phyloP scores from a whole-genome alignment of 2,329 filamentous ascomycete genomes.

The Scleromitrula shiraiana region DNA sequence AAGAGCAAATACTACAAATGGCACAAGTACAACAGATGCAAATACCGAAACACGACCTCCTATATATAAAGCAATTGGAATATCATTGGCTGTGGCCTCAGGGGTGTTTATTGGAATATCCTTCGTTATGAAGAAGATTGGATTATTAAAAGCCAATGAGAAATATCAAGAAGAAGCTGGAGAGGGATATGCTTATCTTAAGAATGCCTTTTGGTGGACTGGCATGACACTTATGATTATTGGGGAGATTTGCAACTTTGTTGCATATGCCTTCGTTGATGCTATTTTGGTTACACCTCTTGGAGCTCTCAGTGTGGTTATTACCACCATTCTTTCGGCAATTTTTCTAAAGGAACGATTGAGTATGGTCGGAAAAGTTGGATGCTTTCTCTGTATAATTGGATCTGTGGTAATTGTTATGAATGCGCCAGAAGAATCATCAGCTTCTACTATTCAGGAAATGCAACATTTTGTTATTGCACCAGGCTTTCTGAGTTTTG shows the following conservation, averaged over 20 bases:
- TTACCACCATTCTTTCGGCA: constrained; percentile 82
- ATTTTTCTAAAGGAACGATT: constrained; percentile 94
- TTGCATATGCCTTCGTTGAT: constrained; percentile 93
- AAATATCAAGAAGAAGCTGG: constrained; percentile 96
- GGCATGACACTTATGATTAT: constrained; percentile 97
- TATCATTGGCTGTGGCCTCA: constrained; percentile 76
- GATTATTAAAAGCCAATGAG: constrained; percentile 82
- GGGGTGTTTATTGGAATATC: constrained; percentile 90
- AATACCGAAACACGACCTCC: constrained; percentile 20
- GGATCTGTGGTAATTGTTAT: constrained; percentile 90
- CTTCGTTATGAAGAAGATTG: constrained; percentile 92
- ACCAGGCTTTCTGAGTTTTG: constrained; percentile 78
- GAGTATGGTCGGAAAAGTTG: constrained; percentile 92
- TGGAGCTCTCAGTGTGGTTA: constrained; percentile 84
- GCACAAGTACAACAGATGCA: constrained; percentile 19
- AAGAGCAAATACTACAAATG: constrained; percentile 34
- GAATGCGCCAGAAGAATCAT: constrained; percentile 81
- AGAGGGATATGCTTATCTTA: constrained; percentile 94
- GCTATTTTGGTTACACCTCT: constrained; percentile 91
- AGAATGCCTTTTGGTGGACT: constrained; percentile 89
- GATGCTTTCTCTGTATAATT: constrained; percentile 90
- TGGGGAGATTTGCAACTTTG: constrained; percentile 94
- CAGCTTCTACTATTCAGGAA: constrained; percentile 79
- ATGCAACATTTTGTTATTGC: constrained; percentile 84
- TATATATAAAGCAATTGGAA: constrained; percentile 76